Evolutionary conservation across 2,329 filamentous ascomycete species (phyloP).

Genomic region (Sporothrix dimorphospora): DNA sequence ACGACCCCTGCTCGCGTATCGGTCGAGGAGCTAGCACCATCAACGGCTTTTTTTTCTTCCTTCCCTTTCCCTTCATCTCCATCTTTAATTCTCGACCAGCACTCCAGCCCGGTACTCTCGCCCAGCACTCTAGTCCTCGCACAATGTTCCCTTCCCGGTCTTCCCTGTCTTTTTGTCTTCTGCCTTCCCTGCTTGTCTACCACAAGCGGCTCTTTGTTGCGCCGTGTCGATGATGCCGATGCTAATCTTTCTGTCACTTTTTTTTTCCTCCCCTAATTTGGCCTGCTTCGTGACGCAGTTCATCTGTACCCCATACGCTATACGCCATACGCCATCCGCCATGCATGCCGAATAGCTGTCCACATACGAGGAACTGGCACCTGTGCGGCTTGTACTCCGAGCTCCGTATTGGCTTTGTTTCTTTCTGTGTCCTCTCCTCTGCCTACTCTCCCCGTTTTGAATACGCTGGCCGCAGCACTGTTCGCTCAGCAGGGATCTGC

Average conservation of each 20-base stretch:
- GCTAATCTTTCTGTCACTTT: no score
- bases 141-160: background rate
- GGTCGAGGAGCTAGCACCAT: background rate
- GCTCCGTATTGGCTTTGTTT: background rate
- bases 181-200: background rate
- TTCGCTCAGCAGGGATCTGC: background rate
- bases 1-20: constrained; percentile 7
- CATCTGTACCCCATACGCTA: background rate
- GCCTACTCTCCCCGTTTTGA: background rate
- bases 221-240: background rate
- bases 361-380: background rate
- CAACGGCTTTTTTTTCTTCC: constrained; percentile 13
- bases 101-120: background rate
- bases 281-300: background rate
- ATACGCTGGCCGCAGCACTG: constrained; percentile 10
- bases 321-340: background rate
- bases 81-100: background rate
- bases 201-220: background rate
- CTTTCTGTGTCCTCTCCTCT: background rate
- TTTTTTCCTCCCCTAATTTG: no score
- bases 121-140: background rate
- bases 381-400: constrained; percentile 2
- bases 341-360: background rate
- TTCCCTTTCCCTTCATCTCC: background rate
- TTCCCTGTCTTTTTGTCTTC: background rate